These are phyloP conservation scores for Curvularia eragrostidis DNA, from an alignment of 2,329 filamentous ascomycete species.

Conservation along the genomic window DNA sequence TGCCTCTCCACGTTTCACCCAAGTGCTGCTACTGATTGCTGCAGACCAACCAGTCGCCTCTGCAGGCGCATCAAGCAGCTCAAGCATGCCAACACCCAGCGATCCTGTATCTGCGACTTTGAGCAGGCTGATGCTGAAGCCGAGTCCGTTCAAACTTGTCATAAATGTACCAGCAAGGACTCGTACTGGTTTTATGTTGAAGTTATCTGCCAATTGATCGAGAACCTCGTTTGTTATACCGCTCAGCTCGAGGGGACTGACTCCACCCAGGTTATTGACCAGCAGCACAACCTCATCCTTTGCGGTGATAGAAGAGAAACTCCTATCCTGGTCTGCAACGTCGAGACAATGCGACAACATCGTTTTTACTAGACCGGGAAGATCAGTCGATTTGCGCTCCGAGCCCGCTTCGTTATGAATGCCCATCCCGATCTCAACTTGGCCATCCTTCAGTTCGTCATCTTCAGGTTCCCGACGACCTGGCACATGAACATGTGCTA, in stretches of 20 bases:
- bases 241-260: slow-evolving; percentile 74
- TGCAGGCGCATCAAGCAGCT: slow-evolving; percentile 71
- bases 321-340: slow-evolving; percentile 70
- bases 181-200: slow-evolving; percentile 66
- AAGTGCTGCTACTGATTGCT: slow-evolving; percentile 64
- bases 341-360: slow-evolving; percentile 72
- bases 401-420: slow-evolving; percentile 71
- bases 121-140: slow-evolving; percentile 73
- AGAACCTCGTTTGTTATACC: slow-evolving; percentile 74
- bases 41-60: slow-evolving; percentile 73
- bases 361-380: slow-evolving; percentile 57
- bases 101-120: slow-evolving; percentile 66
- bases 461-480: slow-evolving; percentile 68
- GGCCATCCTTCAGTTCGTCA: slow-evolving; percentile 65
- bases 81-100: slow-evolving; percentile 67
- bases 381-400: slow-evolving; percentile 52
- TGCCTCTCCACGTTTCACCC: slow-evolving; percentile 58
- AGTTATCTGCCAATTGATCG: slow-evolving; percentile 64
- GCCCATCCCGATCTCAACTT: slow-evolving; percentile 75
- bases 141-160: slow-evolving; percentile 74
- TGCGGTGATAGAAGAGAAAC: slow-evolving; percentile 68
- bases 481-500: slow-evolving; percentile 93
- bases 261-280: slow-evolving; percentile 77
- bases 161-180: slow-evolving; percentile 72
- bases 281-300: slow-evolving; percentile 70